Evolutionary conservation across 2,329 filamentous ascomycete genomes (phyloP).

Genomic region (Zymoseptoria crescenta): DNA sequence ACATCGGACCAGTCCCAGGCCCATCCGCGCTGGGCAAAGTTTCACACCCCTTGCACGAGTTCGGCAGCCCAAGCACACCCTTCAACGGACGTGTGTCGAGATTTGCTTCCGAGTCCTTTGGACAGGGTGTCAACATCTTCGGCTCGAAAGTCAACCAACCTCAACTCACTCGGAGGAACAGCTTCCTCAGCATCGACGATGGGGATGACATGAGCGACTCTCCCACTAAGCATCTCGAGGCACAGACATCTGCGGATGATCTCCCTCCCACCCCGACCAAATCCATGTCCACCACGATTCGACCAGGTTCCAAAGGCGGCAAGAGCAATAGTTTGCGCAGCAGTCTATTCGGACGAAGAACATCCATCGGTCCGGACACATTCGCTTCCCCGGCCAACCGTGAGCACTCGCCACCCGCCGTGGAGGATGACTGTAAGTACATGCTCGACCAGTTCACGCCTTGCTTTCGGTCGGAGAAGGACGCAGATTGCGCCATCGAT

Average conservation of each 20-base stretch:
- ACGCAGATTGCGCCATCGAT: conserved; percentile 16
- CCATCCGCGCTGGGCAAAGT: conserved; percentile 50
- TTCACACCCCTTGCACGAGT: conserved; percentile 61
- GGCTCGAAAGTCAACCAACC: conserved; percentile 46
- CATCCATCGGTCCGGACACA: conserved; percentile 40
- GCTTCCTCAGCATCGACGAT: conserved; percentile 72
- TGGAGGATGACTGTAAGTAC: conserved; percentile 33
- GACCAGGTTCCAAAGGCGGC: conserved; percentile 41
- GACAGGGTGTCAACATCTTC: conserved; percentile 55
- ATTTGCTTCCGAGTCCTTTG: conserved; percentile 60
- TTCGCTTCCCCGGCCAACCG: conserved; percentile 35
- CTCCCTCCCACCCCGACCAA: conserved; percentile 94
- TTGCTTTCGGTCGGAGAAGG: conserved; percentile 20
- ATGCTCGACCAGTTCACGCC: conserved; percentile 20
- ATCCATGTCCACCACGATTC: conserved; percentile 42
- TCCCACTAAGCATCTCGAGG: conserved; percentile 47
- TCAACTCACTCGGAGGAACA: conserved; percentile 50
- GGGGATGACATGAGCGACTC: conserved; percentile 58
- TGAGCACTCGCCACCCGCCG: conserved; percentile 20
- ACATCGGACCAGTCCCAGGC: conserved; percentile 48
- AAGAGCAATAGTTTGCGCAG: conserved; percentile 46
- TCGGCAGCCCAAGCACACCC: conserved; percentile 73
- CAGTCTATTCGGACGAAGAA: conserved; percentile 42
- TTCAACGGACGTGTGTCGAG: conserved; percentile 59
- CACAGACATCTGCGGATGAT: conserved; percentile 58